Base-by-base conservation (phyloP, 495 filamentous ascomycete species). In the Penicillium pulvis region DNA sequence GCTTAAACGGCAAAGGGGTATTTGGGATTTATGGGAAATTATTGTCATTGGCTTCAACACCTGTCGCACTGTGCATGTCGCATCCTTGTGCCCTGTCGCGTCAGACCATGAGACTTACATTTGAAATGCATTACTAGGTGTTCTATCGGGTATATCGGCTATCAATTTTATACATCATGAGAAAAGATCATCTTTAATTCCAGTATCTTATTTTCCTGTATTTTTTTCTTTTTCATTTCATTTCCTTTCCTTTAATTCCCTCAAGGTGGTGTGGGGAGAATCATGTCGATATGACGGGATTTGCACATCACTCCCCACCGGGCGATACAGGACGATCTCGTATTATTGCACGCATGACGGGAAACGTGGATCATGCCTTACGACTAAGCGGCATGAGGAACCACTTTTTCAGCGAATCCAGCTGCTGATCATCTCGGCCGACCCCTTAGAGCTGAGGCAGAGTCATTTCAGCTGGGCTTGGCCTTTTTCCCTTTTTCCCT, bases 341-440 rank as follows among this genome's bases (percentile, higher is more conserved):
- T 61, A 51, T 46, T 58, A 61, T 63, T 57, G 58, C 58, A 44
- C 60, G 56, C 62, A 68, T 60, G 58, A 62, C 54, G 62, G 61
- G 50, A 56, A 67, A 66, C 63, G 58, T 68, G 63, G 65, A 64
- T 61, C 60, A 51, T 54, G 23, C 50, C 50, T 64, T 59, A 57
- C 41, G 51, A 48, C 36, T 35, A 42, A 51, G 51, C 43, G 59
- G 54, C 57, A 62, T 55, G 12, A 24, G 35, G 33, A 51, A 23
- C 58, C 54, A 59, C 42, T 59, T 58, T 59, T 54, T 49, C 7
- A 51, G 60, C 60, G 46, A 48, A 63, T 55, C 51, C 46, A 46
- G 79, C 83, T 23, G 76, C 76, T 26, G 44, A 60, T 55, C 61
- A 51, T 23, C 52, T 7, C 23, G 39, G 39, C 51, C 12, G 33